Base-by-base conservation (phyloP, 176 grass and related monocot genomes). In the Pontederia crassipes region DNA sequence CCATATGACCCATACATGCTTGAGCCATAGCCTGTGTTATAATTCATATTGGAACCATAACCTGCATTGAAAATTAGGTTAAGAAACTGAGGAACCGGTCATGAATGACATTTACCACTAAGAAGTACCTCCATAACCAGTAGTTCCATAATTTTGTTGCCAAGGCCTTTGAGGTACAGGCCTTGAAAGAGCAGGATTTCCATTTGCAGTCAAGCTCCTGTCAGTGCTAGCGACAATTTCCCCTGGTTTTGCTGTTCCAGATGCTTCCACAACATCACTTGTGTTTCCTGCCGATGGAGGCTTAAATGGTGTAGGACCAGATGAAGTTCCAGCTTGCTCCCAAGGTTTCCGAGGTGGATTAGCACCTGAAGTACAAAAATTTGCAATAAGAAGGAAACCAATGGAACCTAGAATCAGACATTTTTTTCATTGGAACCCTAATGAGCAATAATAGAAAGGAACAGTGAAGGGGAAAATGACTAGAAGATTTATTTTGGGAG, bases 271-370 rank as follows among this genome's bases (percentile, higher is more conserved):
- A 10, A 98, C 79, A 55, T 92, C 82, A 2, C 79, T 89, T 46
- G 94, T 98, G 66, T 46, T 98, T 54, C 94, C 94, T 17, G 85
- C 73, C 32, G 94, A 86, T 45, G 94, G 82, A 2, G 88, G 82
- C 58, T 79, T 98, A 61, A 98, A 98, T 4, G 82, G 87, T 4
- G 73, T 55, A 10, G 84, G 73, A 29, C 84, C 84, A 4, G 92
- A 88, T 9, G 78, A 51, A 24, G 62, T 69, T 24, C 83, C 81
- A 14, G 80, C 32, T 24, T 81, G 83, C 62, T 97, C 92, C 92
- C 92, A 40, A 40, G 32, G 32, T 40, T 40, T 40, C 32, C 32
- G 32, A 40, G 32, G 32, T 40, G 32, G 32, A 40, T 40, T 40
- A 40, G 32, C 1, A 40, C 32, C 32, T 40, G 32, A 40, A 40